phyloP scores from a whole-genome alignment of 2,329 filamentous ascomycete species.

The Pseudogymnoascus sp. region DNA sequence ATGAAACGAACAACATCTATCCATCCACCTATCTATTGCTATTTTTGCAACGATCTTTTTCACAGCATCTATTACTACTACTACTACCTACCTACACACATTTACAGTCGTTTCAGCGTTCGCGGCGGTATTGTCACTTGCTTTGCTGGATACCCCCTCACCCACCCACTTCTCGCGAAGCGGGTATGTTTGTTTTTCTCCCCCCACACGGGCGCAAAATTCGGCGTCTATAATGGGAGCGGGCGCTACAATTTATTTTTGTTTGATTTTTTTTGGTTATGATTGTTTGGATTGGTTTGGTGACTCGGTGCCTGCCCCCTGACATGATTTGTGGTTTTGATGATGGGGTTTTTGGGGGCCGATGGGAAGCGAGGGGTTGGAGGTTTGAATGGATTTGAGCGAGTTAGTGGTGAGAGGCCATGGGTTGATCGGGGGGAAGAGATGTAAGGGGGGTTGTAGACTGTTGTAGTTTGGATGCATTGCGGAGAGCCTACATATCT shows the following conservation, averaged over 20 bases:
- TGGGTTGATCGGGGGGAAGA: not conserved
- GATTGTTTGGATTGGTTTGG: not conserved
- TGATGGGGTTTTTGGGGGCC: not conserved
- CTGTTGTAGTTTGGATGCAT: not conserved
- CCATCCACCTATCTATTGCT: not conserved
- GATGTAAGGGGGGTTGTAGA: not conserved
- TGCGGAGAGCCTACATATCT: not conserved
- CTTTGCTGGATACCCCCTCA: not conserved
- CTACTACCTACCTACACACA: not conserved
- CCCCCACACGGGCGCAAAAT: not conserved
- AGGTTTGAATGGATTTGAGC: not conserved
- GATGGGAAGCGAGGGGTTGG: not conserved
- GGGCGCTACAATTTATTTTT: not conserved
- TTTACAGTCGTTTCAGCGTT: slow-evolving; percentile 7
- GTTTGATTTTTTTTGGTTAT: not conserved
- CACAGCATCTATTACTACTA: not conserved
- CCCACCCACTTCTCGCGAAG: not conserved
- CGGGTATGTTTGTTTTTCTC: not conserved
- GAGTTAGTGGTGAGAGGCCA: not conserved
- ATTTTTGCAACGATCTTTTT: not conserved
- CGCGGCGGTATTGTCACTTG: not conserved
- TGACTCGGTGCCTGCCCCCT: not conserved
- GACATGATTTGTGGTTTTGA: not conserved
- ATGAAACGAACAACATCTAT: not conserved
- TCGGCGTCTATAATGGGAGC: slow-evolving; percentile 2